These are phyloP conservation scores for Friedmanniomyces simplex DNA, from an alignment of 495 filamentous ascomycete genomes.

Conservation along the genomic window DNA sequence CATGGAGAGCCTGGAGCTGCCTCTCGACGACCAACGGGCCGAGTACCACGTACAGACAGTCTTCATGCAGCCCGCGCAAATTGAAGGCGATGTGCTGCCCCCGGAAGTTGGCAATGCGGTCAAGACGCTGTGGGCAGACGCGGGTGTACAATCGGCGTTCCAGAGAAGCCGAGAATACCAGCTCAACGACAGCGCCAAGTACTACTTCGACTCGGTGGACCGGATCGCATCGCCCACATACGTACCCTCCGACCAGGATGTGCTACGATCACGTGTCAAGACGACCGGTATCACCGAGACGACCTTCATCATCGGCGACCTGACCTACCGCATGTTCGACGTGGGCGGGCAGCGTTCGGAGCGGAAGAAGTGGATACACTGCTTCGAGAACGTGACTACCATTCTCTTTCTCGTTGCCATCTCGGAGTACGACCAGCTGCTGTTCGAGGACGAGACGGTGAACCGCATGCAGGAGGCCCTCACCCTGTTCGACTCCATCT, in stretches of 20 bases:
- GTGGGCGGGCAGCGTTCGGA: slow-evolving; percentile 97
- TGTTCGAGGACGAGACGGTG: slow-evolving; percentile 89
- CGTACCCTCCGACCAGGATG: slow-evolving; percentile 94
- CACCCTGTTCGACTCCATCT: slow-evolving; percentile 97
- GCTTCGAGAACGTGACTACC: slow-evolving; percentile 98
- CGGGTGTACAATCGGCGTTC: slow-evolving; percentile 79
- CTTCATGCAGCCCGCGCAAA: slow-evolving; percentile 32
- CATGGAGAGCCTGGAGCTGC: slow-evolving; percentile 87
- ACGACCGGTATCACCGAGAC: slow-evolving; percentile 99
- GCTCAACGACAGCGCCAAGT: slow-evolving; percentile 94
- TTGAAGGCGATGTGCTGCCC: slow-evolving; percentile 78
- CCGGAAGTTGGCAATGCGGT: slow-evolving; percentile 92
- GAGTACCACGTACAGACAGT: slow-evolving; percentile 62
- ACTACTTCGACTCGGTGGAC: slow-evolving; percentile 95
- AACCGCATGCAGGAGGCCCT: slow-evolving; percentile 99
- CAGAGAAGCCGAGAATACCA: slow-evolving; percentile 97
- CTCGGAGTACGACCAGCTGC: slow-evolving; percentile 95
- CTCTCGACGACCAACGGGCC: slow-evolving; percentile 70
- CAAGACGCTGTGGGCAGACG: slow-evolving; percentile 85
- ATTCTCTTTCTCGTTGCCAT: slow-evolving; percentile 98
- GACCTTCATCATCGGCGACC: slow-evolving; percentile 92
- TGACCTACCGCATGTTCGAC: slow-evolving; percentile 99
- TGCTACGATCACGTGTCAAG: slow-evolving; percentile 94
- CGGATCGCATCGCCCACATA: slow-evolving; percentile 89
- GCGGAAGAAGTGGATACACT: slow-evolving; percentile 99